Base-by-base conservation (phyloP, 2,329 filamentous ascomycete genomes). In the Neoarthrinium moseri region DNA sequence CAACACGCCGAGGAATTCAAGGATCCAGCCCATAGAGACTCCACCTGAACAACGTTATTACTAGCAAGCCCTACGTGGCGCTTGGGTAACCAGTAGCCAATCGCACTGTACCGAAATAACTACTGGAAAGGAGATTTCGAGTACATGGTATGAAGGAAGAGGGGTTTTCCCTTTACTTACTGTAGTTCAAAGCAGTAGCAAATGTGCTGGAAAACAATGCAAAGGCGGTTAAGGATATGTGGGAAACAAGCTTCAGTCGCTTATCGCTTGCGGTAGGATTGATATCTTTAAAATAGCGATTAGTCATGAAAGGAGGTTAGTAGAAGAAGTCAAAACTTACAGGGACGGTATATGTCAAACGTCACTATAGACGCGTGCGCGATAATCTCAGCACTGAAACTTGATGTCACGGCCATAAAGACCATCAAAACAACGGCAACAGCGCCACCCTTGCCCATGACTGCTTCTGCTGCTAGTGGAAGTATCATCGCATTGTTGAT, bases 401-500 rank as follows among this genome's bases (percentile, higher is more conserved):
- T 83, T 12, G 77, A 83, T 2, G 84, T 87, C 34, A 87, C 83
- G 15, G 84, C 84, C 83, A 87, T 86, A 69, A 87, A 86, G 38
- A 87, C 77, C 47, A 87, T 73, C 12, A 87, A 65, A 2, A 86
- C 71, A 0, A 81, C 82, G 3, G 79, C 82, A 7, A 77, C 81
- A 1, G 84, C 84, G 48, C 84, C 84, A 23, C 83, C 83, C 50
- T 77, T 78, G 4, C 84, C 84, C 22, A 87, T 72, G 34, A 87
- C 61, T 7, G 83, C 82, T 29, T 86, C 81, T 2, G 84, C 81
- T 10, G 83, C 84, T 44, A 83, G 80, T 1, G 84, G 84, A 2
- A 87, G 70, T 2, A 86, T 83, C 3, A 87, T 71, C 7, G 84
- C 84, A 18, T 84, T 83, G 4, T 75, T 78, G 4, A 87, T 83